Evolutionary conservation across 352 stramenopile genomes (phyloP).

Genomic region (Paralagenidium karlingii): DNA sequence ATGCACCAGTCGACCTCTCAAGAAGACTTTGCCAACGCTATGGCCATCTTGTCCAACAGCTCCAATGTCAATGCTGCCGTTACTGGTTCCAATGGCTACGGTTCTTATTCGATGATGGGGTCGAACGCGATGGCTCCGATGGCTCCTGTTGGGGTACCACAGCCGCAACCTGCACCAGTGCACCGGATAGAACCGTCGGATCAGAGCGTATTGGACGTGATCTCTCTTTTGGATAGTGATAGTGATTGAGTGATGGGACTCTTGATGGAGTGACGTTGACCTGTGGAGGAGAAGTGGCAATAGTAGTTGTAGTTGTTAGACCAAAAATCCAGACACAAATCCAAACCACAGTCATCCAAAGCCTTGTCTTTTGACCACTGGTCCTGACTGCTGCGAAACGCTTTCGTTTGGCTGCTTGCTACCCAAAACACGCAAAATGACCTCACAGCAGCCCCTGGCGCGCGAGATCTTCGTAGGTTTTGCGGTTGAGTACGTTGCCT

Average conservation of each 20-base stretch:
- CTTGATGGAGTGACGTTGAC: too few species aligned
- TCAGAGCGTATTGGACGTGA: constrained; percentile 41
- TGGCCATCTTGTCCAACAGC: constrained; percentile 45
- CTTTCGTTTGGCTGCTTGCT: too few species aligned
- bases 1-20: constrained; percentile 9
- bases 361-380: too few species aligned
- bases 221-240: constrained; percentile 68
- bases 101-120: not conserved
- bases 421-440: too few species aligned
- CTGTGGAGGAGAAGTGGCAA: too few species aligned
- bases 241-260: constrained; percentile 62
- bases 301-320: too few species aligned
- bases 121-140: constrained; percentile 33
- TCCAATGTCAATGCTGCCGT: constrained; percentile 4
- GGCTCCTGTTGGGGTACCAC: constrained; percentile 18
- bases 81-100: not conserved
- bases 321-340: too few species aligned
- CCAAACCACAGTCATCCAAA: too few species aligned
- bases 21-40: constrained; percentile 36
- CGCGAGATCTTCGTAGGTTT: constrained; percentile 97
- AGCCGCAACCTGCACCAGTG: constrained; percentile 1
- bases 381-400: too few species aligned
- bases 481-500: constrained; percentile 96
- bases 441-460: constrained; percentile 91
- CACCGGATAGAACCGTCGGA: constrained; percentile 8